Evolutionary conservation across 2,329 filamentous ascomycete species (phyloP).

Genomic region (Phaeoacremonium minimum): DNA sequence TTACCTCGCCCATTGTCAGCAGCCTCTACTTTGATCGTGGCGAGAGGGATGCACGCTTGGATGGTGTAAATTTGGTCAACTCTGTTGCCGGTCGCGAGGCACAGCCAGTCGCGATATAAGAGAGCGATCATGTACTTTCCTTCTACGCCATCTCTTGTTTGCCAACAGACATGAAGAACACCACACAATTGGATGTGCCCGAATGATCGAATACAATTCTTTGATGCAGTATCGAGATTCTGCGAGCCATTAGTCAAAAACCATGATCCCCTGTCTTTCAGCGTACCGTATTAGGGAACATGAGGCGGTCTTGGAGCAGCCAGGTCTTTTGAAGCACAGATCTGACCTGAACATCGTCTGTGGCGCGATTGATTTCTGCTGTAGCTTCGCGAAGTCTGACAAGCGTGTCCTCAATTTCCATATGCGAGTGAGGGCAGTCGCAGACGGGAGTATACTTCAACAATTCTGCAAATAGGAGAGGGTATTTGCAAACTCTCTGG

Average conservation of each 20-base stretch:
- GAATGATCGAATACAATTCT: conserved; percentile 69
- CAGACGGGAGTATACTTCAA: conserved; percentile 76
- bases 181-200: conserved; percentile 81
- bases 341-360: conserved; percentile 67
- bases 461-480: conserved; percentile 79
- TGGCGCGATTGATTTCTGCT: conserved; percentile 78
- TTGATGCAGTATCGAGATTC: conserved; percentile 48
- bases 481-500: conserved; percentile 88
- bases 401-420: conserved; percentile 71
- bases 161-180: conserved; percentile 78
- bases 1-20: conserved; percentile 71
- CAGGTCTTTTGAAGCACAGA: conserved; percentile 75
- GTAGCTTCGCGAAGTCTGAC: conserved; percentile 70
- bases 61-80: conserved; percentile 67
- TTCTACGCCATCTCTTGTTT: conserved; percentile 60
- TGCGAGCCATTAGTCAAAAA: conserved; percentile 20
- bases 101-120: conserved; percentile 75
- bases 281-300: conserved; percentile 67
- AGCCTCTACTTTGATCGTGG: conserved; percentile 63
- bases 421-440: conserved; percentile 80
- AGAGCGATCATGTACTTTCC: conserved; percentile 83
- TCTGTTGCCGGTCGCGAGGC: conserved; percentile 66
- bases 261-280: background rate
- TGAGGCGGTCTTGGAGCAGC: conserved; percentile 76
- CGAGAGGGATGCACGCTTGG: conserved; percentile 68